Evolutionary conservation across 2,329 filamentous ascomycete genomes (phyloP).

Genomic region (Cordyceps cicadae): DNA sequence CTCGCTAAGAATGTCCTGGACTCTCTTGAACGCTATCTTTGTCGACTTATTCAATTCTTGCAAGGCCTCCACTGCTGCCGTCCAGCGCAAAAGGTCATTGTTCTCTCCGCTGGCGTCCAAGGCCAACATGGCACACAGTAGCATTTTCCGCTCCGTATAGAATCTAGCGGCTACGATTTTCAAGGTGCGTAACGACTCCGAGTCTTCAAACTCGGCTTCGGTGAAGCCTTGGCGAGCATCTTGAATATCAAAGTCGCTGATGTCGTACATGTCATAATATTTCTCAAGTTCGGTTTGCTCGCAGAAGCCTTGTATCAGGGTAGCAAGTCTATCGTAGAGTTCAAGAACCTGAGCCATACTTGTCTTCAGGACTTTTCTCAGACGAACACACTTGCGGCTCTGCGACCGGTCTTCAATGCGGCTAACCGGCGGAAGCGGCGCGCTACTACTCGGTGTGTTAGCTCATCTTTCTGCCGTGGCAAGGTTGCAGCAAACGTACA

Average conservation of each 20-base stretch:
- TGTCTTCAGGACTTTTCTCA: constrained; percentile 67
- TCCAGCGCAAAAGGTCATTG: constrained; percentile 71
- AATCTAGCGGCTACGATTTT: constrained; percentile 76
- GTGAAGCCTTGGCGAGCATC: constrained; percentile 60
- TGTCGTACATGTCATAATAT: constrained; percentile 84
- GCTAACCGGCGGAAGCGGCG: constrained; percentile 83
- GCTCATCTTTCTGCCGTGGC: background rate
- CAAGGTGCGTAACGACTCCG: constrained; percentile 68
- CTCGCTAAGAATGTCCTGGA: constrained; percentile 65
- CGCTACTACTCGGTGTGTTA: constrained; percentile 52
- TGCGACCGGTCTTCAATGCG: constrained; percentile 79
- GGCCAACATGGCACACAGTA: constrained; percentile 81
- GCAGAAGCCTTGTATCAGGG: constrained; percentile 61
- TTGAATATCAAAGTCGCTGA: constrained; percentile 63
- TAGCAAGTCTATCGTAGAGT: constrained; percentile 62
- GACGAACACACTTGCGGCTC: constrained; percentile 65
- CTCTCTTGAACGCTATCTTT: constrained; percentile 51
- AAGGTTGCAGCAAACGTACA: constrained; percentile 43
- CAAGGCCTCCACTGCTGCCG: constrained; percentile 67
- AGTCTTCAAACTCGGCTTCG: constrained; percentile 64
- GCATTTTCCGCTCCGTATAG: constrained; percentile 71
- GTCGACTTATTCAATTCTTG: constrained; percentile 55
- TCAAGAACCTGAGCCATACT: constrained; percentile 63
- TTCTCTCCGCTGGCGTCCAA: constrained; percentile 74
- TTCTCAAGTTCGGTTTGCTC: constrained; percentile 79